phyloP scores from a whole-genome alignment of 106 monocot species.

The Acorus calamus region DNA sequence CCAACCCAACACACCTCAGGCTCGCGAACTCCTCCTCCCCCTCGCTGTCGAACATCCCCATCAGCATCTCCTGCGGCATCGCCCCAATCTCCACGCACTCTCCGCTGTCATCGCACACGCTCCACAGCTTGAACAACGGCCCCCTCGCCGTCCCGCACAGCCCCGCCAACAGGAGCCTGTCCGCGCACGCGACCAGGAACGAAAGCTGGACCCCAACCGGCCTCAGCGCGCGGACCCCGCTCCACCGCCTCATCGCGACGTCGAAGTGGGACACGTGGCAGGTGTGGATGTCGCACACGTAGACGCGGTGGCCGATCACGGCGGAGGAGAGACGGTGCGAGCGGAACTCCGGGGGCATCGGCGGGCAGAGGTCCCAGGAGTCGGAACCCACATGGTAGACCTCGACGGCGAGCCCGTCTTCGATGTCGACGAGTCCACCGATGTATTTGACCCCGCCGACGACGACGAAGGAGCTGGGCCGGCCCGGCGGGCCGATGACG shows the following conservation, averaged over 20 bases:
- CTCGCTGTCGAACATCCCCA: constrained; percentile 27
- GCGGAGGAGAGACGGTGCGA: constrained; percentile 43
- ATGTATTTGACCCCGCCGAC: constrained; percentile 46
- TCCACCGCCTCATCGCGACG: constrained; percentile 20
- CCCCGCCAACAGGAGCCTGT: constrained; percentile 37
- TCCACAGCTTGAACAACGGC: constrained; percentile 28
- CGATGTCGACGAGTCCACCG: constrained; percentile 60
- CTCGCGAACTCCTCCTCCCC: constrained; percentile 50
- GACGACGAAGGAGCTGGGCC: constrained; percentile 43
- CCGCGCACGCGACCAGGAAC: constrained; percentile 29
- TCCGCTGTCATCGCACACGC: constrained; percentile 13
- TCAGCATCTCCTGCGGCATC: constrained; percentile 37
- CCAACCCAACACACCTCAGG: constrained; percentile 45
- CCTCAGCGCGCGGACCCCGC: constrained; percentile 16
- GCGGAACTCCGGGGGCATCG: constrained; percentile 41
- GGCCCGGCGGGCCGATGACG: constrained; percentile 26
- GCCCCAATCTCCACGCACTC: constrained; percentile 16
- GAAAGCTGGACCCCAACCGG: constrained; percentile 31
- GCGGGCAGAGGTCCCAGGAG: constrained; percentile 38
- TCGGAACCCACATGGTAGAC: constrained; percentile 24
- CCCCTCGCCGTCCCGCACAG: constrained; percentile 14
- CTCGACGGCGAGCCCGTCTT: constrained; percentile 43
- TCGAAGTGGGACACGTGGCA: constrained; percentile 27
- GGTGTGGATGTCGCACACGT: constrained; percentile 43
- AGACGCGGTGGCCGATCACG: constrained; percentile 12